These are phyloP conservation scores for Phytophthora citrophthora DNA, from an alignment of 352 stramenopile species.

Conservation along the genomic window DNA sequence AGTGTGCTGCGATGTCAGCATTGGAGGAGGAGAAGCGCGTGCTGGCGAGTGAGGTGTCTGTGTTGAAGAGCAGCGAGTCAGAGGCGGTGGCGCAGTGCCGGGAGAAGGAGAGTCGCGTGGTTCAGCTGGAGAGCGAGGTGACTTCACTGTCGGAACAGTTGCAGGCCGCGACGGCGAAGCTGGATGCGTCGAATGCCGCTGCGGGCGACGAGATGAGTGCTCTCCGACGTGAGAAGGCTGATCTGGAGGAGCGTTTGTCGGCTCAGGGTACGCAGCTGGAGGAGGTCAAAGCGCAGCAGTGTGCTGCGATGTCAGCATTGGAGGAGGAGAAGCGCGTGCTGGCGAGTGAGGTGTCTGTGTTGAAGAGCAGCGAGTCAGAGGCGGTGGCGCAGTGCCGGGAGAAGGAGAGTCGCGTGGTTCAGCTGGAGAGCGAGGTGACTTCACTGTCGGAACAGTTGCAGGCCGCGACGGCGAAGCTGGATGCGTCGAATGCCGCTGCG, in stretches of 20 bases:
- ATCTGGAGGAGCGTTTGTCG: slow-evolving; percentile 7
- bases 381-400: slow-evolving; percentile 18
- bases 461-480: slow-evolving; percentile 6
- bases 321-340: slow-evolving; percentile 32
- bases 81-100: slow-evolving; percentile 15
- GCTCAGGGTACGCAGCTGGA: slow-evolving; percentile 4
- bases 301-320: slow-evolving; percentile 11
- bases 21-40: slow-evolving; percentile 28
- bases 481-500: not conserved
- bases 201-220: slow-evolving; percentile 4
- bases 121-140: slow-evolving; percentile 13
- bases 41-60: slow-evolving; percentile 31
- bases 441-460: slow-evolving; percentile 1
- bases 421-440: slow-evolving; percentile 18
- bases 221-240: slow-evolving; percentile 1
- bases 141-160: slow-evolving; percentile 5
- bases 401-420: slow-evolving; percentile 7
- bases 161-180: slow-evolving; percentile 3
- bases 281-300: slow-evolving; percentile 17
- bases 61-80: slow-evolving; percentile 22
- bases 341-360: slow-evolving; percentile 25
- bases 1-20: slow-evolving; percentile 15
- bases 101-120: slow-evolving; percentile 15
- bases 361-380: slow-evolving; percentile 24
- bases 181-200: slow-evolving; percentile 2